A percentile compares a stretch with the other conserved stretches of the same genome.
phyloP scores from a whole-genome alignment of 768 basidiomycete species.

The Amanita rubescens region DNA sequence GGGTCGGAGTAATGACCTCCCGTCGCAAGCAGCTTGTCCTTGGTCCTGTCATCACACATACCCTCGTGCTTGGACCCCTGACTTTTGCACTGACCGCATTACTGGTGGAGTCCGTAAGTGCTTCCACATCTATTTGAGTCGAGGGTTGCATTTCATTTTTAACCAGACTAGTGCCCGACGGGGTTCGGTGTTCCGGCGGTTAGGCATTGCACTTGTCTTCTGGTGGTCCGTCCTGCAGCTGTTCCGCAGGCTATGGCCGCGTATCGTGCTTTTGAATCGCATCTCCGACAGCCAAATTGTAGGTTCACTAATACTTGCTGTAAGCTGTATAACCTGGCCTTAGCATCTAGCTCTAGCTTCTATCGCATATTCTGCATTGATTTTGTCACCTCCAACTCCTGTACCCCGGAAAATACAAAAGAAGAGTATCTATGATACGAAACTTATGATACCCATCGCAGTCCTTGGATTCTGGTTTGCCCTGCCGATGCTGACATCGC shows the following conservation, averaged over 20 bases:
- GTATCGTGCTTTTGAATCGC: constrained; percentile 16
- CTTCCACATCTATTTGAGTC: background rate
- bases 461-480: constrained; percentile 28
- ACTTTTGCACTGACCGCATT: constrained; percentile 42
- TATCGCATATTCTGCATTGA: constrained; percentile 23
- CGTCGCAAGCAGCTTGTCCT: constrained; percentile 42
- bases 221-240: constrained; percentile 20
- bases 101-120: constrained; percentile 24
- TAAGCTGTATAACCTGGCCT: background rate
- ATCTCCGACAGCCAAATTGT: constrained; percentile 36
- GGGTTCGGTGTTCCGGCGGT: constrained; percentile 13
- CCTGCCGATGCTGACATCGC: constrained; percentile 37
- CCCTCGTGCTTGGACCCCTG: constrained; percentile 48
- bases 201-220: constrained; percentile 19
- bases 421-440: background rate
- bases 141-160: background rate
- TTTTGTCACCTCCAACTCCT: constrained; percentile 15
- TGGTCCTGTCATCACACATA: constrained; percentile 57
- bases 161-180: background rate
- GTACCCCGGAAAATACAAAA: background rate
- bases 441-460: constrained; percentile 16
- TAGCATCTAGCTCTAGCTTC: constrained; percentile 27
- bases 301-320: constrained; percentile 13
- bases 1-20: constrained; percentile 53
- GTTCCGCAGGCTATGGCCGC: constrained; percentile 25